phyloP scores from a whole-genome alignment of 2,329 filamentous ascomycete genomes.

The Acarospora socialis region DNA sequence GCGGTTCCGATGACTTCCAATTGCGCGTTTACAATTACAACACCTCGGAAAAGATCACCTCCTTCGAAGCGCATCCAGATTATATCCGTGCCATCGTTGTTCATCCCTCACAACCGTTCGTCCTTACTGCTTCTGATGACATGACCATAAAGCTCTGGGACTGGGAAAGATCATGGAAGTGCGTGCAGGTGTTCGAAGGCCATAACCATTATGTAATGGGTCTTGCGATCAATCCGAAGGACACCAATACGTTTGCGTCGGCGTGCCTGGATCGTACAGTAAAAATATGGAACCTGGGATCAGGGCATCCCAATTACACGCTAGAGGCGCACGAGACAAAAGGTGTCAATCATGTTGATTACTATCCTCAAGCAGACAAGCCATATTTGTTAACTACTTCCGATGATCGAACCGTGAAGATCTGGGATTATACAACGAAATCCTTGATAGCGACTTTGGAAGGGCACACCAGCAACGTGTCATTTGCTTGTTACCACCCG shows the following conservation, averaged over 20 bases:
- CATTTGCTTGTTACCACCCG: slow-evolving; percentile 94
- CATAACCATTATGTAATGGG: slow-evolving; percentile 97
- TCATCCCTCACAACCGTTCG: slow-evolving; percentile 88
- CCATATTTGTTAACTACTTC: slow-evolving; percentile 90
- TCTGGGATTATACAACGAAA: slow-evolving; percentile 99
- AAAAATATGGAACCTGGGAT: slow-evolving; percentile 95
- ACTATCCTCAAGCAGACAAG: slow-evolving; percentile 54
- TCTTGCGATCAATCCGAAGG: slow-evolving; percentile 92
- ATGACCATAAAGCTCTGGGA: slow-evolving; percentile 99
- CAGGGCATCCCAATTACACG: slow-evolving; percentile 87
- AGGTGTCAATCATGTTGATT: slow-evolving; percentile 96
- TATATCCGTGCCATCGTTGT: slow-evolving; percentile 96
- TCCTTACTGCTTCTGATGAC: slow-evolving; percentile 91
- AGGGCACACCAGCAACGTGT: slow-evolving; percentile 95
- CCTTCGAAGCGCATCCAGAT: slow-evolving; percentile 93
- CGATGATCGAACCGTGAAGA: slow-evolving; percentile 90
- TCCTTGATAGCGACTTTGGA: slow-evolving; percentile 91
- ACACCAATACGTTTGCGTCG: slow-evolving; percentile 82
- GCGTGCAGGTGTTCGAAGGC: slow-evolving; percentile 90
- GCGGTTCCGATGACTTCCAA: slow-evolving; percentile 85
- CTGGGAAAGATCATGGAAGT: slow-evolving; percentile 98
- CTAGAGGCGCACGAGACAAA: slow-evolving; percentile 94
- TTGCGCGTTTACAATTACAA: slow-evolving; percentile 96
- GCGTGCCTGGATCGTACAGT: slow-evolving; percentile 93
- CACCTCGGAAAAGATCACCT: slow-evolving; percentile 94